These are phyloP conservation scores for Fagus crenata DNA, from an alignment of 306 rosid species.

Conservation along the genomic window DNA sequence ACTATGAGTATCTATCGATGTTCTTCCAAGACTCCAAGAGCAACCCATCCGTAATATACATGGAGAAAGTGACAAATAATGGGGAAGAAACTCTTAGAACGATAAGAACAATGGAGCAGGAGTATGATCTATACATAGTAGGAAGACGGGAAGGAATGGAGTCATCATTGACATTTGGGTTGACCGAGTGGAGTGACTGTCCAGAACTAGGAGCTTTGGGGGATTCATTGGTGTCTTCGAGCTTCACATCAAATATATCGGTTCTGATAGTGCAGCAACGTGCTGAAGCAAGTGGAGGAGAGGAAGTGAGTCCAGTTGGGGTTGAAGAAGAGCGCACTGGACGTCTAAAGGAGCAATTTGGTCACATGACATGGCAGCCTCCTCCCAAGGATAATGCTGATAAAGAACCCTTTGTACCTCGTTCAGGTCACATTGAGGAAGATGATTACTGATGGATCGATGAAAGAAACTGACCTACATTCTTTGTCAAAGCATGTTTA, in stretches of 20 bases:
- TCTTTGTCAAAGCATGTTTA: too few relatives aligned
- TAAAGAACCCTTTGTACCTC: constrained; percentile 15
- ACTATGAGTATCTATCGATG: constrained; percentile 23
- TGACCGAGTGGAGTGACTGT: constrained; percentile 38
- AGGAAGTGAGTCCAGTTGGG: background rate
- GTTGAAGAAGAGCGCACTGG: background rate
- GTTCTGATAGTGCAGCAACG: constrained; percentile 39
- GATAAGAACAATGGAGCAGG: constrained; percentile 24
- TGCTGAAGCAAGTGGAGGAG: background rate
- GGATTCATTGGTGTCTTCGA: constrained; percentile 37
- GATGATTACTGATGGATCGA: too few relatives aligned
- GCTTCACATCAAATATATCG: constrained; percentile 33
- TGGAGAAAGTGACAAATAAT: constrained; percentile 32
- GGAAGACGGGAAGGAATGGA: constrained; percentile 35
- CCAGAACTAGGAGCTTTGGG: constrained; percentile 46
- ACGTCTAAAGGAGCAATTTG: constrained; percentile 20
- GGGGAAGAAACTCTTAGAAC: constrained; percentile 37
- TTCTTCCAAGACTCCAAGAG: constrained; percentile 18
- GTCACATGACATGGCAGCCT: constrained; percentile 24
- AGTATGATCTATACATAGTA: constrained; percentile 32
- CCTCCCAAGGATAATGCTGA: constrained; percentile 3
- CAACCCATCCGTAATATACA: constrained; percentile 17
- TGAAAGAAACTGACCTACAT: too few relatives aligned
- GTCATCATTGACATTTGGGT: constrained; percentile 22
- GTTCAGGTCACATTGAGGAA: background rate